Conservation (phyloP, 345 rosid species). For the Eucalyptus polyanthemos region DNA sequence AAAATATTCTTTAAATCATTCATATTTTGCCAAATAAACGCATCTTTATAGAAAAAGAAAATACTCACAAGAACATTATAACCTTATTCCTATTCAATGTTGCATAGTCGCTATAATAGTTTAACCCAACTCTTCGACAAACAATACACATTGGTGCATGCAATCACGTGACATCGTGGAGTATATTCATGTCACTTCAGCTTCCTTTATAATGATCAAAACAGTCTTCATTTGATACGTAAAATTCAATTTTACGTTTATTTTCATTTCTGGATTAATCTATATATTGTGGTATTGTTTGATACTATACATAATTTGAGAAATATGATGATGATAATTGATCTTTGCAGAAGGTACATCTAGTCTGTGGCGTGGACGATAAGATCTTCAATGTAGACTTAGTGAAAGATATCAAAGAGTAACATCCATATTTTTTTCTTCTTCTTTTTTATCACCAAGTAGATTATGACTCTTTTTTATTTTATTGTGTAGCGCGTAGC, state of each 20-base stretch:
- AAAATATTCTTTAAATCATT: too few species aligned
- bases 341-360: conserved; percentile 3
- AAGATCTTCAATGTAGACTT: not conserved
- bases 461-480: too few species aligned
- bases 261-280: too few species aligned
- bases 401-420: conserved; percentile 5
- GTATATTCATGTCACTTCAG: too few species aligned
- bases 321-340: not conserved
- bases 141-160: not conserved
- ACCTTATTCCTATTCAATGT: not conserved
- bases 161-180: not conserved
- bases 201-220: too few species aligned
- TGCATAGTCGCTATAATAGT: not conserved
- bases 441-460: not conserved
- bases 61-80: not conserved
- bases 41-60: too few species aligned
- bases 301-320: too few species aligned
- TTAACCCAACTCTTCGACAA: not conserved
- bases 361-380: conserved; percentile 14
- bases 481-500: not conserved
- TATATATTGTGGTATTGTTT: too few species aligned
- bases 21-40: too few species aligned
- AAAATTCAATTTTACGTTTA: too few species aligned
- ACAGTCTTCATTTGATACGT: too few species aligned
- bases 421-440: not conserved